A percentile compares a stretch with the other conserved stretches of the same genome.
Evolutionary conservation across 208 protist genomes (phyloP).

Genomic region (Blechomonas ayalai): DNA sequence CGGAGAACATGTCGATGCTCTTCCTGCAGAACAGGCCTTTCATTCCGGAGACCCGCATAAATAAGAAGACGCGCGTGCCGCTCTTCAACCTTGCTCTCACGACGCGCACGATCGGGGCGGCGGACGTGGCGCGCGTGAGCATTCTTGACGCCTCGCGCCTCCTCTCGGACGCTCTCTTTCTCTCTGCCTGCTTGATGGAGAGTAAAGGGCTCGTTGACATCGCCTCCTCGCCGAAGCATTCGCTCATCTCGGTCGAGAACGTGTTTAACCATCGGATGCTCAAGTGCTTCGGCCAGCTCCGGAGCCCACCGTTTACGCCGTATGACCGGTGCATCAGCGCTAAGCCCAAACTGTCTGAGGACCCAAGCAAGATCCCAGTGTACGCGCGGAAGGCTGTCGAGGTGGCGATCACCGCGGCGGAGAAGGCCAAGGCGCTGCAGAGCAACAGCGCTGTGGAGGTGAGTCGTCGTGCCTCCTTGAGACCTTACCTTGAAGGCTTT

Average conservation of each 20-base stretch:
- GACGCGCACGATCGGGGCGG: slow-evolving; percentile 32
- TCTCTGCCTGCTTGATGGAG: slow-evolving; percentile 68
- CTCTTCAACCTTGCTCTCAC: slow-evolving; percentile 74
- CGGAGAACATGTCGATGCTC: slow-evolving; percentile 60
- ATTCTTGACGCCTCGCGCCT: slow-evolving; percentile 48
- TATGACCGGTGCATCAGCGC: slow-evolving; percentile 58
- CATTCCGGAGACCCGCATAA: slow-evolving; percentile 72
- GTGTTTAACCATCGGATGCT: slow-evolving; percentile 74
- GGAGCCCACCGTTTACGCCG: slow-evolving; percentile 55
- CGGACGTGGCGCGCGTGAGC: slow-evolving; percentile 27
- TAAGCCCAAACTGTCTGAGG: slow-evolving; percentile 26
- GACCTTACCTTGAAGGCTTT: slow-evolving; percentile 24
- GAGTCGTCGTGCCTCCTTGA: slow-evolving; percentile 22
- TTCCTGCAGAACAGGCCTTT: slow-evolving; percentile 40
- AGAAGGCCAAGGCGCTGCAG: slow-evolving; percentile 30
- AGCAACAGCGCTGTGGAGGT: slow-evolving; percentile 21
- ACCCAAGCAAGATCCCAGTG: slow-evolving; percentile 21
- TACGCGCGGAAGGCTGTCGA: slow-evolving; percentile 50
- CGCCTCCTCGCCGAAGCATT: slow-evolving; percentile 23
- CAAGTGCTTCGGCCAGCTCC: slow-evolving; percentile 62
- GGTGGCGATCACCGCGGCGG: slow-evolving; percentile 37
- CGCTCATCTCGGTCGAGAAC: slow-evolving; percentile 57
- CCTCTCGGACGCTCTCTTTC: slow-evolving; percentile 63
- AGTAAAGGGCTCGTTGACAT: slow-evolving; percentile 68
- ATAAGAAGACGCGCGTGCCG: slow-evolving; percentile 64